Conservation (phyloP, 1,284 basidiomycete genomes). For the Fereydounia khargensis region DNA sequence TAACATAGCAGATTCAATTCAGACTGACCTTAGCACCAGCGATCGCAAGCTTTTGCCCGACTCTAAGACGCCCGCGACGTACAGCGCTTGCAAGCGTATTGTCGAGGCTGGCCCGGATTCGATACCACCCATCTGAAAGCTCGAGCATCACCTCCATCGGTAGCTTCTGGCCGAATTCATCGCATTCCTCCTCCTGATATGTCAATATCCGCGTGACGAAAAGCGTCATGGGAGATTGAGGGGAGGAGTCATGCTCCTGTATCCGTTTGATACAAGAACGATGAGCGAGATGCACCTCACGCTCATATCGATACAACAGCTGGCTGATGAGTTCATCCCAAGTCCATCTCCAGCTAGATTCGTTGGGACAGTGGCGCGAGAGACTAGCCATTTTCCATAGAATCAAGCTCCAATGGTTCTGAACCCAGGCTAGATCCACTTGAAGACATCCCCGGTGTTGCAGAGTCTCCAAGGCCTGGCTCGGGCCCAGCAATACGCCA, state of each 20-base stretch:
- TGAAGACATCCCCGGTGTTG: constrained; percentile 53
- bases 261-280: constrained; percentile 78
- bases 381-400: constrained; percentile 92
- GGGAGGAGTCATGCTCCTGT: constrained; percentile 71
- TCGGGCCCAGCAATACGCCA: constrained; percentile 16
- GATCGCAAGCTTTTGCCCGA: constrained; percentile 80
- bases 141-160: constrained; percentile 62
- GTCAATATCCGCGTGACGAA: constrained; percentile 71
- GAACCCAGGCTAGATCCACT: constrained; percentile 76
- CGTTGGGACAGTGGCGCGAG: constrained; percentile 65
- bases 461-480: constrained; percentile 28
- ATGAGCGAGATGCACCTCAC: constrained; percentile 75
- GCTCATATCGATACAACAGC: constrained; percentile 85
- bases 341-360: constrained; percentile 25
- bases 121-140: constrained; percentile 95
- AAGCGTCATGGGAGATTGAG: constrained; percentile 74
- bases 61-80: constrained; percentile 66
- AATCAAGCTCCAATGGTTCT: constrained; percentile 85
- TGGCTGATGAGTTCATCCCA: constrained; percentile 67
- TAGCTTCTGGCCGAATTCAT: constrained; percentile 2
- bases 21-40: constrained; percentile 76
- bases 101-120: constrained; percentile 74
- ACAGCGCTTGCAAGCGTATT: constrained; percentile 71
- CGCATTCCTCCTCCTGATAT: constrained; percentile 17
- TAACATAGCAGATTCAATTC: constrained; percentile 62